phyloP scores from a whole-genome alignment of 495 filamentous ascomycete genomes.

The Pyronema omphalodes region DNA sequence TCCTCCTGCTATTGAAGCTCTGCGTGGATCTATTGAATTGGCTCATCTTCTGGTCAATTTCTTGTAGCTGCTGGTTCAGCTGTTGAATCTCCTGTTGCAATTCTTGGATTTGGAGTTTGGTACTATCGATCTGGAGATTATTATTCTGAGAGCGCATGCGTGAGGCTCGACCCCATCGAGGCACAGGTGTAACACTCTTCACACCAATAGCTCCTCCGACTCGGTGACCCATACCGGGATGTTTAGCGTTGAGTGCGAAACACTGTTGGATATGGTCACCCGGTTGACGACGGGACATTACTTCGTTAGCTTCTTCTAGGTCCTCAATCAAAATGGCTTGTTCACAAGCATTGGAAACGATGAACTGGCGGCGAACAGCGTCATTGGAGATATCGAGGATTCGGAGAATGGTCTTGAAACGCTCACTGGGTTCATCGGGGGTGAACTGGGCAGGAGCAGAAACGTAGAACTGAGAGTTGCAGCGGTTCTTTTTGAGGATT shows the following conservation, averaged over 20 bases:
- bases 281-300: constrained; percentile 45
- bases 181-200: constrained; percentile 37
- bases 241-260: constrained; percentile 40
- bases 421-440: constrained; percentile 50
- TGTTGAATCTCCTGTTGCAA: constrained; percentile 39
- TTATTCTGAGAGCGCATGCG: background rate
- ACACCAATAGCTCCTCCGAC: constrained; percentile 31
- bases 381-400: constrained; percentile 36
- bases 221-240: constrained; percentile 40
- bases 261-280: constrained; percentile 57
- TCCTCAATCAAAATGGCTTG: constrained; percentile 62
- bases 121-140: background rate
- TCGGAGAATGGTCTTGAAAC: constrained; percentile 58
- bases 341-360: constrained; percentile 69
- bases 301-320: constrained; percentile 41
- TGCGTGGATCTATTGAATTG: too few species aligned
- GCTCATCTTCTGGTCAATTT: too few species aligned
- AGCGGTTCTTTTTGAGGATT: background rate
- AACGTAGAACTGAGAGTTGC: constrained; percentile 28
- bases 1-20: too few species aligned
- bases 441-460: constrained; percentile 40
- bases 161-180: background rate
- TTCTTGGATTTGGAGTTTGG: constrained; percentile 38
- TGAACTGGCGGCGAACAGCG: constrained; percentile 55
- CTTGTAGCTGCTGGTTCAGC: too few species aligned